A percentile compares a stretch with the other conserved stretches of the same genome.
Conservation (phyloP, 306 rosid genomes). For the Hippophae gyantsensis region DNA sequence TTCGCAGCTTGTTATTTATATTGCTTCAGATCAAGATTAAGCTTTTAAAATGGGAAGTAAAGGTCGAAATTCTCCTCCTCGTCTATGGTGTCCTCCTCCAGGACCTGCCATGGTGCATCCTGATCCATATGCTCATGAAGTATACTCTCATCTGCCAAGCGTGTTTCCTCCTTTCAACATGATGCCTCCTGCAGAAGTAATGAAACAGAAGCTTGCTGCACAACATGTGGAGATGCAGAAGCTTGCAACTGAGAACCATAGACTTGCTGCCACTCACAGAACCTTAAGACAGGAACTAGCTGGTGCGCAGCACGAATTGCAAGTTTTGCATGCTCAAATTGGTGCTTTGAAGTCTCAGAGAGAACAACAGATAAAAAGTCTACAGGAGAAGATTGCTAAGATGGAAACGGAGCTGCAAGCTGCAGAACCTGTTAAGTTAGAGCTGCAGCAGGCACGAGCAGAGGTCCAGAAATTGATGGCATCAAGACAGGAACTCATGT, state of each 20-base stretch:
- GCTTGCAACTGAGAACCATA: conserved; percentile 67
- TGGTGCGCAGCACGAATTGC: conserved; percentile 77
- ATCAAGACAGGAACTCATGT: conserved; percentile 65
- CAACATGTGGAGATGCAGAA: conserved; percentile 95
- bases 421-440: conserved; percentile 52
- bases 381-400: conserved; percentile 56
- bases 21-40: conserved; percentile 7
- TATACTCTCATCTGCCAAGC: conserved; percentile 34
- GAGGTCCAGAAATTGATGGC: conserved; percentile 64
- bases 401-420: conserved; percentile 65
- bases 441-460: conserved; percentile 58
- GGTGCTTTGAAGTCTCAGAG: conserved; percentile 64
- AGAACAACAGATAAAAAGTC: conserved; percentile 56
- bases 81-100: conserved; percentile 45
- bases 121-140: conserved; percentile 35
- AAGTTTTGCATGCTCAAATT: conserved; percentile 60
- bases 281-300: conserved; percentile 81
- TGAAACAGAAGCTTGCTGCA: conserved; percentile 87
- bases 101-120: conserved; percentile 48
- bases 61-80: conserved; percentile 73
- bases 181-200: conserved; percentile 65
- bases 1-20: neutral
- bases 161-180: conserved; percentile 50
- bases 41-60: conserved; percentile 60
- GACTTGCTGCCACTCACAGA: conserved; percentile 77